Percentiles rank a stretch among this genome's conserved stretches.
These are phyloP conservation scores for Eimeria praecox DNA, from an alignment of 169 alveolate genomes.

Conservation along the genomic window DNA sequence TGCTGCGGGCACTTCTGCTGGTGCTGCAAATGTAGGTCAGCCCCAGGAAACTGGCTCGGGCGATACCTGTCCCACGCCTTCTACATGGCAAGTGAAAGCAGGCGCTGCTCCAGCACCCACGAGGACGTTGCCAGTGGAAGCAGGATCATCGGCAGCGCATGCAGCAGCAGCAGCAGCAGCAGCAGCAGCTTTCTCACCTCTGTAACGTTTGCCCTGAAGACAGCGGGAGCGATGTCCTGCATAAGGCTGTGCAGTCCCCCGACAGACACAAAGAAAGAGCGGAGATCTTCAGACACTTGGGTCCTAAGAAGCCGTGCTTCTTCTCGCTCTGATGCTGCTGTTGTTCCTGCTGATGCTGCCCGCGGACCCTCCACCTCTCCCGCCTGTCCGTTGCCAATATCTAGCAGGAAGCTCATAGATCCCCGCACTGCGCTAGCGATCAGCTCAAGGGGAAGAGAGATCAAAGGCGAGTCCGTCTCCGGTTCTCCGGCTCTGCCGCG, in stretches of 20 bases:
- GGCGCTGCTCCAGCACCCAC: not conserved
- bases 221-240: slow-evolving; percentile 42
- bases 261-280: not conserved
- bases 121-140: not conserved
- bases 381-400: not conserved
- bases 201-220: slow-evolving; percentile 23
- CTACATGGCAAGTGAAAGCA: not conserved
- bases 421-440: slow-evolving; percentile 17
- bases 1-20: not conserved
- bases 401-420: slow-evolving; percentile 5
- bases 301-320: not conserved
- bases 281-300: slow-evolving; percentile 8
- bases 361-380: not conserved
- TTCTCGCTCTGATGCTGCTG: not conserved
- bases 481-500: not conserved
- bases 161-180: not conserved
- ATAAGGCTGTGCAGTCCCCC: slow-evolving; percentile 63
- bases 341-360: not conserved
- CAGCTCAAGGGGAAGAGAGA: slow-evolving; percentile 5
- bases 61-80: not conserved
- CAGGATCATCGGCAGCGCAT: not conserved
- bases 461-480: slow-evolving; percentile 44
- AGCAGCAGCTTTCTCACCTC: slow-evolving; percentile 50
- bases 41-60: not conserved
- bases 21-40: not conserved